Base-by-base conservation (phyloP, 192 early-diverging fungal genomes). In the Coemansia pectinata region DNA sequence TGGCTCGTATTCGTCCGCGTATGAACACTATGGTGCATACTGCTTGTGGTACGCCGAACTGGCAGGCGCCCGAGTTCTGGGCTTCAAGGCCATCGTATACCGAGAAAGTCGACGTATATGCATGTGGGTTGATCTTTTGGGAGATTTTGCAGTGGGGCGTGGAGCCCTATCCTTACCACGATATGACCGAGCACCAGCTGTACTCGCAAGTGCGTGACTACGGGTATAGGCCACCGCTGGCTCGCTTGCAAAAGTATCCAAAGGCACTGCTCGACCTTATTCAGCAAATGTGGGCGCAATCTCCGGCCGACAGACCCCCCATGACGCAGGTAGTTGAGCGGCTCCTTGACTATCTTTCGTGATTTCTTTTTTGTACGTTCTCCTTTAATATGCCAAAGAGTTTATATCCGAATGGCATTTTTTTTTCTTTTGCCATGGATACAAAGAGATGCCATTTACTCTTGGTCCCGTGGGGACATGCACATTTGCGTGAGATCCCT, bases 21-120 rank as follows among this genome's bases (percentile, higher is more conserved):
- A 87, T 89, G 65, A 90, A 88, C 52, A 85, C 89, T 19, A 86
- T 86, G 33, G 85, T 91, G 71, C 91, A 92, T 36, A 92, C 91
- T 4, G 89, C 90, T 23, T 92, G 91, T 57, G 91, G 91, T 5
- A 92, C 91, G 17, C 91, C 91, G 63, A 92, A 92, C 57, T 92
- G 91, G 90, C 90, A 91, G 79, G 91, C 91, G 7, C 91, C 91
- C 33, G 91, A 92, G 79, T 91, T 90, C 62, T 92, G 90, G 90
- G 80, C 85, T 0, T 68, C 87, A 17, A 85, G 86, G 23, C 91
- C 91, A 5, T 85, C 88, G 42, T 92, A 92, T 66, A 89, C 89
- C 0, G 91, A 92, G 68, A 92, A 92, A 64, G 91, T 92, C 11
- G 82, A 86, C 48, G 69, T 83, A 36, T 92, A 92, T 73, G 91